Evolutionary conservation across 163 green algal species (phyloP), one percentile per base, ranked within the genome.

Genomic region (Picocystis sp.): DNA sequence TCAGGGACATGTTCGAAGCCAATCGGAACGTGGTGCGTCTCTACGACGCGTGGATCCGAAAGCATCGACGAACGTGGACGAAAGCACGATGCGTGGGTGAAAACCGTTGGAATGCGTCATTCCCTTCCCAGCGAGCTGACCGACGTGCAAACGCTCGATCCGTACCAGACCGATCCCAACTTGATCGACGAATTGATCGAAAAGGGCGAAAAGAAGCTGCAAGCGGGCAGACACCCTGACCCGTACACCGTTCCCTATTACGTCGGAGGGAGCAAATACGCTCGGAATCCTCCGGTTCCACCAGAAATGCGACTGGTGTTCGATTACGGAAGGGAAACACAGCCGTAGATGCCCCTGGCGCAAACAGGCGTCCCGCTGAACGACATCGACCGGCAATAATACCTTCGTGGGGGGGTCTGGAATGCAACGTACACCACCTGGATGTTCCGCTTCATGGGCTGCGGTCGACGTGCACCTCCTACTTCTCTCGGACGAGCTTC

Each of bases 161-260:
- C 44, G 8, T 9, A 23, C 9, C 44, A 23, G 44, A 23, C 21
- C 44, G 44, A 23, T 23, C 44, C 44, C 44, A 24, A 24, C 9
- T 24, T 33, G 44, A 50, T 23, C 22, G 44, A 50, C 21, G 22
- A 35, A 23, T 35, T 54, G n/a, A 35, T 54, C 25, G 47, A 54
- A 35, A 10, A 33, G 6, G 47, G 47, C 9, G 47, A 54, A 14
- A 54, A 54, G 47, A 45, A 41, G n/a, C 47, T 54, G 25, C 25
- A 33, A 15, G 47, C 35, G 47, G 41, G 41, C 9, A 23, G 25
- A 22, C 47, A 54, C 13, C 47, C 47, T 0, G 47, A 54, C 6
- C 47, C 47, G 34, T 54, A 54, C 47, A 38, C 34, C 17, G 47
- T 54, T 54, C 47, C 47, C 6, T 54, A 54, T 14, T 54, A 54